phyloP scores from a whole-genome alignment of 1,284 basidiomycete species.

The Trametes hirsuta region DNA sequence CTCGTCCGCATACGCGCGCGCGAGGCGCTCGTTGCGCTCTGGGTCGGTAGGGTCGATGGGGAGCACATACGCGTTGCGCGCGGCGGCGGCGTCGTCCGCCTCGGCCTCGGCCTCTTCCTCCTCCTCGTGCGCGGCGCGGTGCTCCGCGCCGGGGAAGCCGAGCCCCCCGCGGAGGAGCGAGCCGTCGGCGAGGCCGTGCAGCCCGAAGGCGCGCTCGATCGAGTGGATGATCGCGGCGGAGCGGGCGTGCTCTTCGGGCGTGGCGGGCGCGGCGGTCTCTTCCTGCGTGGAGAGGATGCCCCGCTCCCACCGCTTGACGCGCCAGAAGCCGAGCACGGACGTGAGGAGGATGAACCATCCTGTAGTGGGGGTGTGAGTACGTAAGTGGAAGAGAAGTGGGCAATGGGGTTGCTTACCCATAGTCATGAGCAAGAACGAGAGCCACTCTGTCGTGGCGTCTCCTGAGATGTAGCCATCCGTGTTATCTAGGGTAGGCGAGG shows the following conservation, averaged over 20 bases:
- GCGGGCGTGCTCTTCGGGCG: slow-evolving; percentile 30
- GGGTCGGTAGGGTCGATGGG: slow-evolving; percentile 49
- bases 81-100: slow-evolving; percentile 26
- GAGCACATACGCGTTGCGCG: slow-evolving; percentile 42
- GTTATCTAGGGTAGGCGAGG: slow-evolving; percentile 17
- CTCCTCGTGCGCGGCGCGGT: slow-evolving; percentile 33
- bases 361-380: slow-evolving; percentile 20
- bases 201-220: slow-evolving; percentile 50
- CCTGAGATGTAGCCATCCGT: slow-evolving; percentile 25
- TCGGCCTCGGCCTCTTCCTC: slow-evolving; percentile 26
- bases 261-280: slow-evolving; percentile 27
- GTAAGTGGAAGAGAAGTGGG: not conserved
- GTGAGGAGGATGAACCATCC: slow-evolving; percentile 94
- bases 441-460: slow-evolving; percentile 80
- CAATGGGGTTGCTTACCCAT: slow-evolving; percentile 54
- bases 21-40: slow-evolving; percentile 46
- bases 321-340: slow-evolving; percentile 88
- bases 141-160: slow-evolving; percentile 46
- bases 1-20: slow-evolving; percentile 56
- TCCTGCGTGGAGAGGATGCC: slow-evolving; percentile 56
- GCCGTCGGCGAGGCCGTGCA: slow-evolving; percentile 48
- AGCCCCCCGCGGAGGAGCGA: slow-evolving; percentile 46
- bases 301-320: slow-evolving; percentile 87
- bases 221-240: slow-evolving; percentile 32
- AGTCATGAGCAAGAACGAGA: slow-evolving; percentile 94